Conservation (phyloP, 495 filamentous ascomycete genomes). For the Penicillium alfredii region DNA sequence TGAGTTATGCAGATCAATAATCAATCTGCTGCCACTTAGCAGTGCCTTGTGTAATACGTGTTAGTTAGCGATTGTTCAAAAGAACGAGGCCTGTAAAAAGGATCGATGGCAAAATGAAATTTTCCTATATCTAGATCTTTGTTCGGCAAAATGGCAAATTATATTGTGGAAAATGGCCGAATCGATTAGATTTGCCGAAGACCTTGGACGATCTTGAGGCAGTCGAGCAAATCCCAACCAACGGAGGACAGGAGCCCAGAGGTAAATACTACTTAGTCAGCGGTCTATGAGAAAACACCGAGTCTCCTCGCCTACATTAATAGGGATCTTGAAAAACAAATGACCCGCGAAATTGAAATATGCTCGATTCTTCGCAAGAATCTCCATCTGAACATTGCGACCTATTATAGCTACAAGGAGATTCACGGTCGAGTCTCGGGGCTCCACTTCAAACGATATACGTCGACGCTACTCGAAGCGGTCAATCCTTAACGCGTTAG, state of each 20-base stretch:
- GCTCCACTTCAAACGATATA: conserved; percentile 34
- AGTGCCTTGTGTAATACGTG: too few species aligned
- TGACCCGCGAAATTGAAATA: conserved; percentile 18
- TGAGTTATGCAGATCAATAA: too few species aligned
- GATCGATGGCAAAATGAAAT: conserved; percentile 14
- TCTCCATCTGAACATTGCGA: conserved; percentile 35
- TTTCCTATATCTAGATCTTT: conserved; percentile 20
- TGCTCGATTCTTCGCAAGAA: conserved; percentile 29
- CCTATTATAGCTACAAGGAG: conserved; percentile 30
- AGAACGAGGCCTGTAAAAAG: conserved; percentile 17
- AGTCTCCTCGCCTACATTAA: conserved; percentile 19
- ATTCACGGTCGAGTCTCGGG: conserved; percentile 29
- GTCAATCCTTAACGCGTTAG: conserved; percentile 15
- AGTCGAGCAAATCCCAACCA: conserved; percentile 13
- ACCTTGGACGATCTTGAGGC: conserved; percentile 18
- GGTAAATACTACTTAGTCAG: conserved; percentile 11
- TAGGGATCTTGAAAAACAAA: conserved; percentile 14
- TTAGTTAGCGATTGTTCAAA: conserved; percentile 20
- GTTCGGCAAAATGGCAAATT: conserved; percentile 14
- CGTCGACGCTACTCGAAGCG: conserved; percentile 25
- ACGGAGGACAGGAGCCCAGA: conserved; percentile 16
- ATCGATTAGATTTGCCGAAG: conserved; percentile 13
- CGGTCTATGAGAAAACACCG: conserved; percentile 21
- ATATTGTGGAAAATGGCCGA: conserved; percentile 19
- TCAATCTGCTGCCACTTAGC: too few species aligned